Conservation (phyloP, 169 alveolate genomes). For the Plasmodium malariae region DNA sequence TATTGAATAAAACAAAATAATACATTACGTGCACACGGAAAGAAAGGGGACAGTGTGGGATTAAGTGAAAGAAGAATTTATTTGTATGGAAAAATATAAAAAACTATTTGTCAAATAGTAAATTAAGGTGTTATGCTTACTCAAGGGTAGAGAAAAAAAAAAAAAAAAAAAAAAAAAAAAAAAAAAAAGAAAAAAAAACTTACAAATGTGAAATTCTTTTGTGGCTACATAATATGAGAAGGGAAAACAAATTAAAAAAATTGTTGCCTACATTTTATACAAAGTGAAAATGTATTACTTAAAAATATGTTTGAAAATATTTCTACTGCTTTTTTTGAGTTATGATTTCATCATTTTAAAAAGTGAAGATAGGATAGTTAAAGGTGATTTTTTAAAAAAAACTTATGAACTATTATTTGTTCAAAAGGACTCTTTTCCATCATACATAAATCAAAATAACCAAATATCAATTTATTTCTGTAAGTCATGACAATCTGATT, state of each 20-base stretch:
- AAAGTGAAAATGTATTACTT: constrained; percentile 34
- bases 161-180: background rate
- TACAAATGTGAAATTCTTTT: background rate
- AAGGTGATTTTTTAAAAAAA: constrained; percentile 34
- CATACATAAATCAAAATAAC: constrained; percentile 49
- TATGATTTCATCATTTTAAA: constrained; percentile 56
- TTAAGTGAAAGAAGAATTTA: too few relatives aligned
- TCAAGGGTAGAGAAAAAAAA: background rate
- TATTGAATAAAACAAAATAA: too few relatives aligned
- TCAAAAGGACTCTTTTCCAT: constrained; percentile 44
- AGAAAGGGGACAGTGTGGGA: too few relatives aligned
- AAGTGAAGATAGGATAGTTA: constrained; percentile 6
- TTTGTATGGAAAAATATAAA: too few relatives aligned
- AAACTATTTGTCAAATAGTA: too few relatives aligned
- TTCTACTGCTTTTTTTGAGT: constrained; percentile 44
- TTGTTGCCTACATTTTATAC: background rate
- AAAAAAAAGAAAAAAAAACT: background rate
- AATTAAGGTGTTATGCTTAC: too few relatives aligned
- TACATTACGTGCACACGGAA: too few relatives aligned
- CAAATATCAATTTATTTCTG: constrained; percentile 65
- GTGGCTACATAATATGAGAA: background rate
- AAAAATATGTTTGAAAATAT: constrained; percentile 25
- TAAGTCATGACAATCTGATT: constrained; percentile 65
- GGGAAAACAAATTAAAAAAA: background rate
- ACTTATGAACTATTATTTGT: constrained; percentile 45